A percentile compares a stretch with the other conserved stretches of the same genome.
Evolutionary conservation across 192 early-diverging fungal genomes (phyloP).

Genomic region (Rhizophagus clarus): DNA sequence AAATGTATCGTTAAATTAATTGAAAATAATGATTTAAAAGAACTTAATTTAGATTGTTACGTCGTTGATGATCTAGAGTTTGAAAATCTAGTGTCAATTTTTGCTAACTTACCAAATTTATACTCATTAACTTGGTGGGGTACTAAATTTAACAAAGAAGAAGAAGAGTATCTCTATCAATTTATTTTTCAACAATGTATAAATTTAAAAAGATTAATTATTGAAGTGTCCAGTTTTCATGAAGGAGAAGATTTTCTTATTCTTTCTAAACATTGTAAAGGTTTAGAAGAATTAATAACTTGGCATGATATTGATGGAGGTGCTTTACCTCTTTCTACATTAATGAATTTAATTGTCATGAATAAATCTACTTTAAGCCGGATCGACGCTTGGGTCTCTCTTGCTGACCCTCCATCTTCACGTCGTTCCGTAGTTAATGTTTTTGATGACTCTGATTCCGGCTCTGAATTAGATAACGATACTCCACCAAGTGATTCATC

Average conservation of each 20-base stretch:
- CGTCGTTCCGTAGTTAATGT: background rate
- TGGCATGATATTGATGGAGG: conserved; percentile 5
- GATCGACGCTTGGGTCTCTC: conserved; percentile 12
- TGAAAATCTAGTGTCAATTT: conserved; percentile 9
- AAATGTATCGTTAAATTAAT: conserved; percentile 11
- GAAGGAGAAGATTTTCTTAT: conserved; percentile 17
- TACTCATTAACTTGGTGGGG: conserved; percentile 22
- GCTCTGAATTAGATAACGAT: background rate
- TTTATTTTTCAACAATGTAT: conserved; percentile 18
- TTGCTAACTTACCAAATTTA: background rate
- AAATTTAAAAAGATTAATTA: background rate
- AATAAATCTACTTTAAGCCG: conserved; percentile 14
- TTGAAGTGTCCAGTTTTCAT: conserved; percentile 20
- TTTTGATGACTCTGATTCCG: background rate
- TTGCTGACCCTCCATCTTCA: background rate
- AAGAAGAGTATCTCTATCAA: conserved; percentile 11
- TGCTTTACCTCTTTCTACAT: conserved; percentile 25
- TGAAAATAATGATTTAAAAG: conserved; percentile 8
- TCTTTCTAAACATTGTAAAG: conserved; percentile 10
- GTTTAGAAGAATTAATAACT: conserved; percentile 2
- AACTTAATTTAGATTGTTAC: conserved; percentile 14
- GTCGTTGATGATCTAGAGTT: conserved; percentile 21
- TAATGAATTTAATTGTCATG: conserved; percentile 9
- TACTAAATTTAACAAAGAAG: conserved; percentile 5
- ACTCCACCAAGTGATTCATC: background rate